Evolutionary conservation across 2,329 filamentous ascomycete genomes (phyloP).

Genomic region (Scleromitrula shiraiana): DNA sequence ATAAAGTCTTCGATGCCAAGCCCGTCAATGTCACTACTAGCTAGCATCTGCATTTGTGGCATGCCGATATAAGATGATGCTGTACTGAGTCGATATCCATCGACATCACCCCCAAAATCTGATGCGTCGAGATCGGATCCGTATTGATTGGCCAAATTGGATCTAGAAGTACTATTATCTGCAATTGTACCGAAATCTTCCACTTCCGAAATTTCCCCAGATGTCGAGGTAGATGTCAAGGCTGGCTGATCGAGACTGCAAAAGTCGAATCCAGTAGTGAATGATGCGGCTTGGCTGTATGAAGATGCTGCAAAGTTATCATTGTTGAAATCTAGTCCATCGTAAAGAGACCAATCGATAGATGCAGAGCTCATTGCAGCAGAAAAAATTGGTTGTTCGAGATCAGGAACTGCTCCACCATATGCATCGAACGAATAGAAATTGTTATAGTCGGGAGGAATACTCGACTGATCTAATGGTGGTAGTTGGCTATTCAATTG

Average conservation of each 20-base stretch:
- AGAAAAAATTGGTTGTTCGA: conserved; percentile 50
- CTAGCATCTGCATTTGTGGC: conserved; percentile 38
- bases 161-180: conserved; percentile 30
- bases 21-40: conserved; percentile 39
- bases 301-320: conserved; percentile 44
- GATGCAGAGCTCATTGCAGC: conserved; percentile 51
- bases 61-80: conserved; percentile 41
- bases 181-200: conserved; percentile 46
- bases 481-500: conserved; percentile 45
- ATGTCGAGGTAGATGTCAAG: conserved; percentile 52
- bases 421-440: conserved; percentile 44
- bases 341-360: conserved; percentile 46
- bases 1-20: conserved; percentile 51
- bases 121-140: conserved; percentile 32
- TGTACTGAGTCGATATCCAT: conserved; percentile 42
- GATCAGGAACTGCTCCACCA: conserved; percentile 36
- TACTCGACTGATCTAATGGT: conserved; percentile 50
- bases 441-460: conserved; percentile 38
- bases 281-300: conserved; percentile 47
- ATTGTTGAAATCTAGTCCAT: conserved; percentile 43
- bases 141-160: conserved; percentile 34
- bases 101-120: conserved; percentile 34
- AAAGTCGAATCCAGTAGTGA: conserved; percentile 47
- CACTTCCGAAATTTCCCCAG: conserved; percentile 59
- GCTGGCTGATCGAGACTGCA: conserved; percentile 47